A percentile compares a stretch with the other conserved stretches of the same genome.
Conservation (phyloP, 345 rosid genomes). For the Aethionema arabicum region DNA sequence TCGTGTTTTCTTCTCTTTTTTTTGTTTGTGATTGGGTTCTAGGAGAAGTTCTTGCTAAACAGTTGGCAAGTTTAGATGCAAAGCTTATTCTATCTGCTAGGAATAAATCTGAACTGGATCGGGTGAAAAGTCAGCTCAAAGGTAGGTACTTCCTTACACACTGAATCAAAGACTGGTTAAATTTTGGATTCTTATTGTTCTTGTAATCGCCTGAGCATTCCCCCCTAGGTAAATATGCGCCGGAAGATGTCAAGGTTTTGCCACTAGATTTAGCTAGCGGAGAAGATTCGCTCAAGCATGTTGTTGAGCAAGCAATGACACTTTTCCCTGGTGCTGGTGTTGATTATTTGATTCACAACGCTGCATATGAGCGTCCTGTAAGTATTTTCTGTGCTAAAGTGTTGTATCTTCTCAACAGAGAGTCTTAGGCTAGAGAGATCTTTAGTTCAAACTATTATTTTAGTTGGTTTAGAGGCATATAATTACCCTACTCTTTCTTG, state of each 20-base stretch:
- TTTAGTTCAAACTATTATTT: slow-evolving; percentile 9
- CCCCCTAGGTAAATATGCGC: slow-evolving; percentile 72
- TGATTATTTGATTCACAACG: slow-evolving; percentile 87
- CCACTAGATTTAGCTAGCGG: slow-evolving; percentile 86
- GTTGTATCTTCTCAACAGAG: not conserved
- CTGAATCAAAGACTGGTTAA: not conserved
- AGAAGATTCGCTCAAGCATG: slow-evolving; percentile 62
- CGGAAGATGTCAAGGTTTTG: slow-evolving; percentile 65
- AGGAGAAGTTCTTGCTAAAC: slow-evolving; percentile 91
- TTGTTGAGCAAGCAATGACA: slow-evolving; percentile 71
- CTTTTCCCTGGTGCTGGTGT: slow-evolving; percentile 67
- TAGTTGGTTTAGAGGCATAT: slow-evolving; percentile 3
- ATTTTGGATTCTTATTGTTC: slow-evolving; percentile 5
- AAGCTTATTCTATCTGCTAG: slow-evolving; percentile 92
- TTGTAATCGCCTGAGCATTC: slow-evolving; percentile 3
- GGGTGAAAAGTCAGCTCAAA: slow-evolving; percentile 67
- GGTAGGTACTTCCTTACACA: slow-evolving; percentile 45
- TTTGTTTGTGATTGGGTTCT: slow-evolving; percentile 21
- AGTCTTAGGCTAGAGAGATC: not conserved
- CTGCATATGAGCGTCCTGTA: slow-evolving; percentile 95
- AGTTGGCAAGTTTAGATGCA: slow-evolving; percentile 79
- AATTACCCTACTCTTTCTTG: slow-evolving; percentile 23
- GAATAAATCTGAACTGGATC: slow-evolving; percentile 67
- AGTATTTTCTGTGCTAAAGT: slow-evolving; percentile 28
- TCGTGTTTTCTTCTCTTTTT: not conserved